These are phyloP conservation scores for Calonectria naviculata DNA, from an alignment of 2,329 filamentous ascomycete genomes.

Conservation along the genomic window DNA sequence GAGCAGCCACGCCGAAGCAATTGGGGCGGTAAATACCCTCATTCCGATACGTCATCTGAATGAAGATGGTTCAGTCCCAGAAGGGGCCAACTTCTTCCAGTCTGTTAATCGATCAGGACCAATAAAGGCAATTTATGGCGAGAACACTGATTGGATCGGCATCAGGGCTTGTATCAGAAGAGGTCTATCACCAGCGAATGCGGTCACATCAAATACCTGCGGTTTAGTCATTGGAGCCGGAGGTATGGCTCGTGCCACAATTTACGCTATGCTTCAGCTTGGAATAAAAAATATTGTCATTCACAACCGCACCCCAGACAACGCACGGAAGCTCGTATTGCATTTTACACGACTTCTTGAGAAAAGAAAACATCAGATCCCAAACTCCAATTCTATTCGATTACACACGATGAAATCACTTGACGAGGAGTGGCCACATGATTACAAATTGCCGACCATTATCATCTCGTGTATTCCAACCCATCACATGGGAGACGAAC, in stretches of 20 bases:
- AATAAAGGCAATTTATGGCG: slow-evolving; percentile 77
- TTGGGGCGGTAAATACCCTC: slow-evolving; percentile 81
- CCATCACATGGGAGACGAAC: slow-evolving; percentile 68
- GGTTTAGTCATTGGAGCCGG: slow-evolving; percentile 73
- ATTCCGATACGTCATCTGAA: slow-evolving; percentile 74
- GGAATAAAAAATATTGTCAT: slow-evolving; percentile 82
- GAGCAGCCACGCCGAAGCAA: slow-evolving; percentile 78
- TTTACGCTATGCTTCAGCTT: slow-evolving; percentile 82
- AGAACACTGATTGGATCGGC: slow-evolving; percentile 86
- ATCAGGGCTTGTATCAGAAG: slow-evolving; percentile 78
- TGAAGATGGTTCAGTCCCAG: slow-evolving; percentile 65
- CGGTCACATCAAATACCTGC: slow-evolving; percentile 64
- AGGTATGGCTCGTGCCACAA: slow-evolving; percentile 81
- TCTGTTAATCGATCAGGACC: slow-evolving; percentile 70
- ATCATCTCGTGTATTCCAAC: slow-evolving; percentile 82
- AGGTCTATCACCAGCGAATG: slow-evolving; percentile 78
- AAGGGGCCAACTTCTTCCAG: slow-evolving; percentile 62
- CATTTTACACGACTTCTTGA: slow-evolving; percentile 72
- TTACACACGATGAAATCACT: slow-evolving; percentile 70
- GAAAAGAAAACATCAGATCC: slow-evolving; percentile 52
- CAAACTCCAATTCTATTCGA: slow-evolving; percentile 53
- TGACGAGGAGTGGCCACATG: slow-evolving; percentile 72
- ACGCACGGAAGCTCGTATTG: slow-evolving; percentile 72
- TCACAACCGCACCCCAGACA: slow-evolving; percentile 74
- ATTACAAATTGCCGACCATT: slow-evolving; percentile 74